phyloP scores from a whole-genome alignment of 2,329 filamentous ascomycete genomes.

The Penicillium sp. region DNA sequence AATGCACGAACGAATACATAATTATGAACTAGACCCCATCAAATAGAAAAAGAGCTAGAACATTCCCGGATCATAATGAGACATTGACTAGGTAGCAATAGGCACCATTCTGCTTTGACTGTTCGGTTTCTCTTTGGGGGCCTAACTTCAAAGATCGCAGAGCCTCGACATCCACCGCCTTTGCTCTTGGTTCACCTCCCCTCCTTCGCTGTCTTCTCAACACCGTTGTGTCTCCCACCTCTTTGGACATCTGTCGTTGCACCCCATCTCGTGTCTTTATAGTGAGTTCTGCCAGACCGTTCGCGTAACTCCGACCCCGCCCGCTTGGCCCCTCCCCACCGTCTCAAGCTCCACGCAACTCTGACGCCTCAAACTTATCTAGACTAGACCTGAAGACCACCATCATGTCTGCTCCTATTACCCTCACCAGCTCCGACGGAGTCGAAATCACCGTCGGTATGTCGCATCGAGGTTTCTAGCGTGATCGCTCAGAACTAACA shows the following conservation, averaged over 20 bases:
- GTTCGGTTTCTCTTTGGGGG: not conserved
- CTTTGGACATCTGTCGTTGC: not conserved
- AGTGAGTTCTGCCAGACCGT: not conserved
- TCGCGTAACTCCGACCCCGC: not conserved
- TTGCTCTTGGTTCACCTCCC: not conserved
- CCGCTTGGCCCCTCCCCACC: not conserved
- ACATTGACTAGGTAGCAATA: not conserved
- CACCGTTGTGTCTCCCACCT: not conserved
- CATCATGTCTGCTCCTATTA: slow-evolving; percentile 33
- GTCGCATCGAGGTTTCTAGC: slow-evolving; percentile 18
- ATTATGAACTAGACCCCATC: not conserved
- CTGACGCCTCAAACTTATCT: slow-evolving; percentile 1
- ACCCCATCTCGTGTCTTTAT: not conserved
- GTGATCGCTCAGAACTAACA: not conserved
- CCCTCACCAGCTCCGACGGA: slow-evolving; percentile 51
- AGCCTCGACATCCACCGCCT: not conserved
- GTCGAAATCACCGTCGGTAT: slow-evolving; percentile 52
- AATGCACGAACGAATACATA: not conserved
- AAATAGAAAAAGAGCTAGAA: not conserved
- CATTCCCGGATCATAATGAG: not conserved
- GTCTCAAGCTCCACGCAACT: not conserved
- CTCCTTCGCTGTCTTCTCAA: not conserved
- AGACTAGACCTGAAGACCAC: not conserved
- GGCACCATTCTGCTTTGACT: not conserved
- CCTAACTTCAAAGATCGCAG: not conserved